These are phyloP conservation scores for Eucalyptus tenuipes DNA, from an alignment of 345 rosid species.

Conservation along the genomic window DNA sequence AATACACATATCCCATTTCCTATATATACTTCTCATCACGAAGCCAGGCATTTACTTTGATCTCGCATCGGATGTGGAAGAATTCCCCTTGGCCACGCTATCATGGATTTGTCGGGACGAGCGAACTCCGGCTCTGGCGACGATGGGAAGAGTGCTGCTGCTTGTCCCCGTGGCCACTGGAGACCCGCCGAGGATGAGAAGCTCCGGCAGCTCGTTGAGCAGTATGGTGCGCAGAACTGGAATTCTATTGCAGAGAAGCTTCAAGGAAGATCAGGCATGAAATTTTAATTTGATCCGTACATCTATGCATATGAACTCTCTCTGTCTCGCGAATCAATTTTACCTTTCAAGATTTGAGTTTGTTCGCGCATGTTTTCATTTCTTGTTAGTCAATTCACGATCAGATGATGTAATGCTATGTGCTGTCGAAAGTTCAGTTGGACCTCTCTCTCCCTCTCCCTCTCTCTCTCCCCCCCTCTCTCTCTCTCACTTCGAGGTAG, in stretches of 20 bases:
- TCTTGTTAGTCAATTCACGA: background rate
- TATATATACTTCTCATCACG: slow-evolving; percentile 1
- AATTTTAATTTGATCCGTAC: background rate
- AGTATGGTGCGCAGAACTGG: slow-evolving; percentile 65
- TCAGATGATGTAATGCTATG: background rate
- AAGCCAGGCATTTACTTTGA: background rate
- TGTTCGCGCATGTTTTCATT: background rate
- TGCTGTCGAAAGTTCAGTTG: background rate
- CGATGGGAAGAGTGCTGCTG: slow-evolving; percentile 14
- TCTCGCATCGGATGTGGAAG: background rate
- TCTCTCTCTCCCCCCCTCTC: background rate
- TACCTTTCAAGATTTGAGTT: background rate
- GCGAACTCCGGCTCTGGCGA: slow-evolving; percentile 19
- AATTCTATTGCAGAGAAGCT: slow-evolving; percentile 61
- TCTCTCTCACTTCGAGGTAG: background rate
- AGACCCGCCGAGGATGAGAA: slow-evolving; percentile 61
- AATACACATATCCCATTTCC: background rate
- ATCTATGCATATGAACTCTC: background rate
- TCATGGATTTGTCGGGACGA: background rate
- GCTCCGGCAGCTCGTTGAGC: slow-evolving; percentile 51
- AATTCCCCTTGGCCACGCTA: background rate
- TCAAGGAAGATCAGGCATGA: slow-evolving; percentile 60
- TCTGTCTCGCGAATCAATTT: background rate
- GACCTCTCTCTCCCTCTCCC: background rate
- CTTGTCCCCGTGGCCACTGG: slow-evolving; percentile 64